Evolutionary conservation across 164 flowering plant genomes (phyloP).

Genomic region (Hamamelis virginiana): DNA sequence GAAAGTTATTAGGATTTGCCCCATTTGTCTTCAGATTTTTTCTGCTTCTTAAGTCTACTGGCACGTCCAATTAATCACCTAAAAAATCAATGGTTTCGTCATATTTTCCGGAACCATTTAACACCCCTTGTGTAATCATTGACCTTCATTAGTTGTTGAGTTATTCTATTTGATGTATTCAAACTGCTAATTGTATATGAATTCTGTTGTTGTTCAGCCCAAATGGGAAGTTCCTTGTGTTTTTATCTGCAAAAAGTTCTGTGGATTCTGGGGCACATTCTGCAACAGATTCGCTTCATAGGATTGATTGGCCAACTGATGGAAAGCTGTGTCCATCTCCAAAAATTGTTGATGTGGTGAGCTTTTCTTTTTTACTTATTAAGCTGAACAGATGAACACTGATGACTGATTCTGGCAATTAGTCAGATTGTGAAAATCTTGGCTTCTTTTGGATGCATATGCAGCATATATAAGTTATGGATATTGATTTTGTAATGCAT

Average conservation of each 20-base stretch:
- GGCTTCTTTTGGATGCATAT: neutral
- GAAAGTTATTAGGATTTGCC: neutral
- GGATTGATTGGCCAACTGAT: conserved; percentile 77
- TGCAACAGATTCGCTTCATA: conserved; percentile 89
- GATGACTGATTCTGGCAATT: neutral
- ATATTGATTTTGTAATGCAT: too few species aligned
- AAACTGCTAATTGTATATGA: neutral
- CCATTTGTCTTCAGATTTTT: neutral
- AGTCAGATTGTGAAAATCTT: neutral
- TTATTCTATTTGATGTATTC: neutral
- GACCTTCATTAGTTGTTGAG: neutral
- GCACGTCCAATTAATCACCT: neutral
- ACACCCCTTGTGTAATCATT: neutral
- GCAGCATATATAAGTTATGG: neutral
- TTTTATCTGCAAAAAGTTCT: conserved; percentile 71
- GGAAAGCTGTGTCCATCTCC: conserved; percentile 35
- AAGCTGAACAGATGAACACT: neutral
- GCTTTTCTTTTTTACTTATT: conserved; percentile 8
- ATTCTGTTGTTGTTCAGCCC: conserved; percentile 50
- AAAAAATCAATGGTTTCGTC: neutral
- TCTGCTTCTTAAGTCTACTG: neutral
- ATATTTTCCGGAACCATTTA: neutral
- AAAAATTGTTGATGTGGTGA: conserved; percentile 75
- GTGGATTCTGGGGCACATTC: conserved; percentile 89
- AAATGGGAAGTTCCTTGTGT: conserved; percentile 79